These are phyloP conservation scores for Phyllosticta citriasiana DNA, from an alignment of 2,329 filamentous ascomycete genomes.

Conservation along the genomic window DNA sequence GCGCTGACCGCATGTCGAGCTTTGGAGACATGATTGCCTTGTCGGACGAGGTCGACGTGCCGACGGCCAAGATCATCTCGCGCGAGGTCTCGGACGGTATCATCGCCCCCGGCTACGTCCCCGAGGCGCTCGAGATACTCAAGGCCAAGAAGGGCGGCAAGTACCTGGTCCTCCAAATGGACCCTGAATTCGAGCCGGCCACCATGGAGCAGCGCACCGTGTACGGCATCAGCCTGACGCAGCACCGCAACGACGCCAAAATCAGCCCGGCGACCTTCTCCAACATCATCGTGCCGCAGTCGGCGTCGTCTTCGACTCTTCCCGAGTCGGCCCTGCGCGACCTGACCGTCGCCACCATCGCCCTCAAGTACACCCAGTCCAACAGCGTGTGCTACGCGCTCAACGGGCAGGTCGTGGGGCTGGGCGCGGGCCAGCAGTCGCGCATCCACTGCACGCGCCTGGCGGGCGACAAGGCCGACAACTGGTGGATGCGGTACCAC, in stretches of 20 bases:
- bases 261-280: slow-evolving; percentile 79
- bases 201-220: slow-evolving; percentile 71
- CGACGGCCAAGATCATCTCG: slow-evolving; percentile 94
- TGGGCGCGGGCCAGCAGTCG: slow-evolving; percentile 93
- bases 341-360: slow-evolving; percentile 89
- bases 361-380: slow-evolving; percentile 96
- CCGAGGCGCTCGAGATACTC: slow-evolving; percentile 79
- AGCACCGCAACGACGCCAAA: slow-evolving; percentile 85
- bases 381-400: slow-evolving; percentile 98
- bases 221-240: slow-evolving; percentile 78
- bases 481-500: slow-evolving; percentile 99
- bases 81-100: slow-evolving; percentile 97
- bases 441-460: slow-evolving; percentile 97
- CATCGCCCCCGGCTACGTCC: slow-evolving; percentile 78
- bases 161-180: slow-evolving; percentile 93
- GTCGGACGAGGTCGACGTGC: slow-evolving; percentile 79
- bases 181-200: slow-evolving; percentile 71
- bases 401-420: slow-evolving; percentile 85
- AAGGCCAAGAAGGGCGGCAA: slow-evolving; percentile 98
- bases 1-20: slow-evolving; percentile 96
- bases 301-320: slow-evolving; percentile 57
- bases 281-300: slow-evolving; percentile 78
- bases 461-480: slow-evolving; percentile 95
- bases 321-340: slow-evolving; percentile 78
- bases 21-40: slow-evolving; percentile 95